Conservation (phyloP, 148 eudicot genomes). For the Chenopodium berlandieri region DNA sequence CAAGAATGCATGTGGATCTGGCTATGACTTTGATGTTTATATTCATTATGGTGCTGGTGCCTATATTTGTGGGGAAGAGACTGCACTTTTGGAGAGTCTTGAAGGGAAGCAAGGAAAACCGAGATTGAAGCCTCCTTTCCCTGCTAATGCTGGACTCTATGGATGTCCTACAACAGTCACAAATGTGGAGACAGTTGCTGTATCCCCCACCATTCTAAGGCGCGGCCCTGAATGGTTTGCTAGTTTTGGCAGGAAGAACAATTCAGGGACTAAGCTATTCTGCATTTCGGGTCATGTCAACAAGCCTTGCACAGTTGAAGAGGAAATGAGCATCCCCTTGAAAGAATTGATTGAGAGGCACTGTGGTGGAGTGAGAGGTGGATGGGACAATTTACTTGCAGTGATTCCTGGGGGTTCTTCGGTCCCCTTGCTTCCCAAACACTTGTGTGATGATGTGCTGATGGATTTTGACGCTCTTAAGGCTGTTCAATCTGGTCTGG, state of each 20-base stretch:
- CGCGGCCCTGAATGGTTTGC: slow-evolving; percentile 96
- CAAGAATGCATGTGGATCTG: slow-evolving; percentile 92
- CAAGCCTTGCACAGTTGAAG: slow-evolving; percentile 96
- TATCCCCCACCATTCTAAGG: slow-evolving; percentile 81
- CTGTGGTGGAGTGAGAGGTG: slow-evolving; percentile 95
- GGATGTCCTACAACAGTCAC: slow-evolving; percentile 96
- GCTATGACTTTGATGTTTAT: slow-evolving; percentile 91
- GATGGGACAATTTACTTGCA: slow-evolving; percentile 96
- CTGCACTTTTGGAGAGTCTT: slow-evolving; percentile 90
- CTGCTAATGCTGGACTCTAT: slow-evolving; percentile 85
- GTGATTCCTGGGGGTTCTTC: slow-evolving; percentile 96
- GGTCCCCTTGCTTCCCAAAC: slow-evolving; percentile 78
- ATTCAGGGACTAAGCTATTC: slow-evolving; percentile 81
- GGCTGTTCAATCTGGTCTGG: slow-evolving; percentile 79
- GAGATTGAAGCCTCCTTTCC: slow-evolving; percentile 96
- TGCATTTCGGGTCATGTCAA: slow-evolving; percentile 93
- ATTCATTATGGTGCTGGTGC: slow-evolving; percentile 97
- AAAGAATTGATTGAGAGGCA: slow-evolving; percentile 90
- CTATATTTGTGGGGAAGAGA: slow-evolving; percentile 96
- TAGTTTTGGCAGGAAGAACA: slow-evolving; percentile 87
- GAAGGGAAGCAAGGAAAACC: slow-evolving; percentile 99
- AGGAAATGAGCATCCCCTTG: slow-evolving; percentile 92
- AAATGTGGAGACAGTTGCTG: slow-evolving; percentile 97
- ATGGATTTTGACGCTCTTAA: slow-evolving; percentile 98
- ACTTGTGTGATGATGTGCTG: slow-evolving; percentile 81